Conservation (phyloP, 2,329 filamentous ascomycete species). For the Colletotrichum graminicola region DNA sequence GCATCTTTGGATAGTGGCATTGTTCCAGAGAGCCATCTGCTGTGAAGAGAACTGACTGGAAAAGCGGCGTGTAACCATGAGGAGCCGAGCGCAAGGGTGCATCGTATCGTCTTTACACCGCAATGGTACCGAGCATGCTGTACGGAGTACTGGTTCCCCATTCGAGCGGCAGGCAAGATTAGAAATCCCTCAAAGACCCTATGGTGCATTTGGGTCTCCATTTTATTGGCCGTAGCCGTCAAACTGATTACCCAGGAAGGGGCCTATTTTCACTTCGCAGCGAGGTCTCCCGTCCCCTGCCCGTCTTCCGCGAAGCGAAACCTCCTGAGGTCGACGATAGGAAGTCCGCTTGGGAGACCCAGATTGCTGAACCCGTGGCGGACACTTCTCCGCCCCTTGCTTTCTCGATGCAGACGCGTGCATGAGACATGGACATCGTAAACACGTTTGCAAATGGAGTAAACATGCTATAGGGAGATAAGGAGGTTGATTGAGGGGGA, state of each 20-base stretch:
- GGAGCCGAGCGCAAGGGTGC: neutral
- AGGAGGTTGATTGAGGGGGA: neutral
- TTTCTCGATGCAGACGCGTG: neutral
- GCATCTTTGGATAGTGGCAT: neutral
- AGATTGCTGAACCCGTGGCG: neutral
- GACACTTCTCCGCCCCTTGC: neutral
- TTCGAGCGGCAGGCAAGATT: too few species aligned
- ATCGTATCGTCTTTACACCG: neutral
- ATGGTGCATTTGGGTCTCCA: neutral
- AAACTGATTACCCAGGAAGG: neutral
- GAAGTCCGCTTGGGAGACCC: neutral
- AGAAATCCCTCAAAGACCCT: neutral
- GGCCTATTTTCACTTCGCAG: neutral
- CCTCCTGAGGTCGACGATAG: neutral
- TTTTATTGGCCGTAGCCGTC: too few species aligned
- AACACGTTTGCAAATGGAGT: neutral
- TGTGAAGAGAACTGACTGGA: neutral
- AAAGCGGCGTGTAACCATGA: neutral
- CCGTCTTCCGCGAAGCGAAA: neutral
- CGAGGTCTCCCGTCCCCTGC: neutral
- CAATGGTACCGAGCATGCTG: neutral
- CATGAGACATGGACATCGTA: neutral
- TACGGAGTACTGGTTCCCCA: too few species aligned
- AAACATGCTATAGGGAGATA: neutral
- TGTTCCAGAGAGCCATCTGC: neutral